Evolutionary conservation across 768 basidiomycete genomes (phyloP).

Genomic region (Leccinum rimulosum): DNA sequence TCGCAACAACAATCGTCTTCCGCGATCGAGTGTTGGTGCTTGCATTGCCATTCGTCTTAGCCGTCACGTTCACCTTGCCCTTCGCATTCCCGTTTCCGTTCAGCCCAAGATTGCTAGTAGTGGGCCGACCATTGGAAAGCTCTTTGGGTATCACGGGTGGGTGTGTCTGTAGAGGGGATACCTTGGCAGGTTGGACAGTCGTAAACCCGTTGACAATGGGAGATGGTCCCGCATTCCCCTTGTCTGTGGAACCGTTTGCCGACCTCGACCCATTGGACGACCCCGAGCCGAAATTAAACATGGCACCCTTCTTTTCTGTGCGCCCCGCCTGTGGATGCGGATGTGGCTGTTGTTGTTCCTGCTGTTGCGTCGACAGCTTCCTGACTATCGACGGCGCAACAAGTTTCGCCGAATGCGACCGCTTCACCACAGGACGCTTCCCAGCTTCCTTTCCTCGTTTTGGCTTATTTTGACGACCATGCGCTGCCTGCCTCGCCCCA

Average conservation of each 20-base stretch:
- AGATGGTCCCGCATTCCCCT: constrained; percentile 9
- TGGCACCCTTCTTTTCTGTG: constrained; percentile 28
- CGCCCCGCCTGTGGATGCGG: constrained; percentile 14
- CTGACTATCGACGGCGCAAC: constrained; percentile 28
- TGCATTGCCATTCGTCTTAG: constrained; percentile 7
- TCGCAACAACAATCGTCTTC: constrained; percentile 47
- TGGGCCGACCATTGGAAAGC: constrained; percentile 2
- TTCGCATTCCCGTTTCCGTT: constrained; percentile 21
- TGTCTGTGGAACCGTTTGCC: constrained; percentile 23
- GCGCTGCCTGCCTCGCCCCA: constrained; percentile 7
- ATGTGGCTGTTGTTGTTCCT: constrained; percentile 2
- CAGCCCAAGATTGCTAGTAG: background rate
- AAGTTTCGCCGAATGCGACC: constrained; percentile 30
- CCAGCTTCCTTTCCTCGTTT: constrained; percentile 35
- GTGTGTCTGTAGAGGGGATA: constrained; percentile 10
- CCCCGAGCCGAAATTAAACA: constrained; percentile 60
- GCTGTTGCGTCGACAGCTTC: constrained; percentile 26
- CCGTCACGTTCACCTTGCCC: constrained; percentile 3
- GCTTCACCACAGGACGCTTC: constrained; percentile 27
- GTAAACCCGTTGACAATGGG: constrained; percentile 10
- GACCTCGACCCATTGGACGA: constrained; percentile 48
- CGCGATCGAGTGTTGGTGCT: constrained; percentile 31
- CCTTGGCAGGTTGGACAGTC: constrained; percentile 8
- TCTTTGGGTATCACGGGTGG: constrained; percentile 22
- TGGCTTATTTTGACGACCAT: constrained; percentile 22